Evolutionary conservation across 129 eudicot species (phyloP).

Genomic region (Chrysanthemum lavandulifolium): DNA sequence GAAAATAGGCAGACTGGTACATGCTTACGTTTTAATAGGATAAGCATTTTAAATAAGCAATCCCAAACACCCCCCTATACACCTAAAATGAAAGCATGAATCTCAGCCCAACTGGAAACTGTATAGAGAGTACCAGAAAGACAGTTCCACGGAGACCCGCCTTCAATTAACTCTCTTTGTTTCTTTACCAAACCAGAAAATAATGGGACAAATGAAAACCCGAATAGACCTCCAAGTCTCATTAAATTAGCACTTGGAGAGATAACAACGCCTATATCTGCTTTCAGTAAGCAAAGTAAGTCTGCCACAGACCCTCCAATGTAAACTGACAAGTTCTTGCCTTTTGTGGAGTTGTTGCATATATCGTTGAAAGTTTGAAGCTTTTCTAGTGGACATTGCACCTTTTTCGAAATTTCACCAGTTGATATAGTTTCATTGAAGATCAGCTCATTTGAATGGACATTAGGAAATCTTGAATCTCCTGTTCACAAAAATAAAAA

Average conservation of each 20-base stretch:
- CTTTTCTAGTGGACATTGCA: conserved; percentile 56
- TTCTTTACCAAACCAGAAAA: conserved; percentile 55
- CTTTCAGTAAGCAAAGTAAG: conserved; percentile 51
- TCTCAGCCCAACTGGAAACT: conserved; percentile 68
- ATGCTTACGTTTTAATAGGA: no score
- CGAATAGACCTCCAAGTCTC: conserved; percentile 47
- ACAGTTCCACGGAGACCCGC: conserved; percentile 38
- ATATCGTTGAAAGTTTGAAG: conserved; percentile 45
- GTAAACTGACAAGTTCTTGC: conserved; percentile 40
- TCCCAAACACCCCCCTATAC: conserved; percentile 1
- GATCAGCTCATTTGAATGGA: conserved; percentile 52
- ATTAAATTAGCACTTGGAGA: conserved; percentile 42
- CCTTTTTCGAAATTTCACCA: conserved; percentile 46
- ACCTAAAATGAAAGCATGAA: conserved; percentile 56
- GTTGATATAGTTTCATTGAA: conserved; percentile 45
- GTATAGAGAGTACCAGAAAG: conserved; percentile 50
- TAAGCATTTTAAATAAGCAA: no score
- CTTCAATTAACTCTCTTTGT: conserved; percentile 48
- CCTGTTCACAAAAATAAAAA: conserved; percentile 27
- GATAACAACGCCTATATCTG: conserved; percentile 60
- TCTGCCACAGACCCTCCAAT: conserved; percentile 66
- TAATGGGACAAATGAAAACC: conserved; percentile 56
- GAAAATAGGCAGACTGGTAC: no score
- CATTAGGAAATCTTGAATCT: conserved; percentile 21
- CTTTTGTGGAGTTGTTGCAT: conserved; percentile 15